Evolutionary conservation across 306 rosid species (phyloP).

Genomic region (Dalbergia oliveri): DNA sequence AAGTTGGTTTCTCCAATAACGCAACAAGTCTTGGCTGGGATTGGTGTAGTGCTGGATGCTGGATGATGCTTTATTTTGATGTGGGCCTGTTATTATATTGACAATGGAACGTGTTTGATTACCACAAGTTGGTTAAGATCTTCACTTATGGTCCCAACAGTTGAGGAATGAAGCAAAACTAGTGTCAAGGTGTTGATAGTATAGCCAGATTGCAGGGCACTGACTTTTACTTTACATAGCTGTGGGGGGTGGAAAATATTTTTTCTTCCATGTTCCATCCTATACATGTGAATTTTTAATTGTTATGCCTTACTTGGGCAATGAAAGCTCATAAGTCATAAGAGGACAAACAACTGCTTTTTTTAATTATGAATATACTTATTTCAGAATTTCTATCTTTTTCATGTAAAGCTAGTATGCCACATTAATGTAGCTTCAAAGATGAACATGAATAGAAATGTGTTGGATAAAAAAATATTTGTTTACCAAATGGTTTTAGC

Average conservation of each 20-base stretch:
- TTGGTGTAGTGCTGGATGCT: constrained; percentile 38
- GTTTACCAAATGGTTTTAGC: constrained; percentile 40
- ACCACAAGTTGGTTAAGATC: constrained; percentile 41
- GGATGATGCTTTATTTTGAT: constrained; percentile 38
- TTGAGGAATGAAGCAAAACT: constrained; percentile 41
- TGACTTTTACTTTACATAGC: constrained; percentile 38
- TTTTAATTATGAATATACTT: constrained; percentile 42
- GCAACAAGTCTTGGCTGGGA: constrained; percentile 43
- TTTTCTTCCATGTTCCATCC: constrained; percentile 36
- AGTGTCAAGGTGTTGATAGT: constrained; percentile 43
- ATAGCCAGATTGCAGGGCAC: constrained; percentile 41
- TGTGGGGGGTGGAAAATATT: constrained; percentile 41
- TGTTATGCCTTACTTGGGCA: constrained; percentile 33
- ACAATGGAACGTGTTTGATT: constrained; percentile 42
- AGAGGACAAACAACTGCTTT: constrained; percentile 24
- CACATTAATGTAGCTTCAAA: constrained; percentile 35
- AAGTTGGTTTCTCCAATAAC: constrained; percentile 42
- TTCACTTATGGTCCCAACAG: constrained; percentile 33
- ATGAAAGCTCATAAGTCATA: constrained; percentile 34
- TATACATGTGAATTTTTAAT: constrained; percentile 20
- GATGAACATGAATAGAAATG: constrained; percentile 40
- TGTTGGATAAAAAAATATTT: constrained; percentile 40
- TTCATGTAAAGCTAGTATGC: constrained; percentile 35
- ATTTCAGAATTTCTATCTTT: constrained; percentile 18
- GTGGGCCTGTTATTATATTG: constrained; percentile 36